Conservation (phyloP, 2,329 filamentous ascomycete genomes). For the Botrytis sinoallii region DNA sequence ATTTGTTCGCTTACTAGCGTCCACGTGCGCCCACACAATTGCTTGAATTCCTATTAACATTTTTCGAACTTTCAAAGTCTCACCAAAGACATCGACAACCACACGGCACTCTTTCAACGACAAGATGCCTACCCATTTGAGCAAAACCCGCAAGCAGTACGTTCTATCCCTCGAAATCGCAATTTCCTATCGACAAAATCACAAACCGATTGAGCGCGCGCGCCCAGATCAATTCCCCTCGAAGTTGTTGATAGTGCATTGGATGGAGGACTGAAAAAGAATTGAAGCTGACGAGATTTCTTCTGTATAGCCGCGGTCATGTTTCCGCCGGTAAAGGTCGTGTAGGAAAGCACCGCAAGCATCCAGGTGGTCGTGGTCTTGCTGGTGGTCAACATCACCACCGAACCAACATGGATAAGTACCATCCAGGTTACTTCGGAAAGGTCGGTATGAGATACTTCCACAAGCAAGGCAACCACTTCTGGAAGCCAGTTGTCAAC, state of each 20-base stretch:
- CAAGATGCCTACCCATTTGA: conserved; percentile 71
- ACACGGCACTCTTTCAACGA: conserved; percentile 39
- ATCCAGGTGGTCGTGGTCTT: conserved; percentile 76
- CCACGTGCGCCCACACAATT: conserved; percentile 9
- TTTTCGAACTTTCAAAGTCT: background rate
- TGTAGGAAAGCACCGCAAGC: conserved; percentile 98
- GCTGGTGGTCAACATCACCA: conserved; percentile 99
- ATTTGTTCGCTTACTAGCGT: conserved; percentile 18
- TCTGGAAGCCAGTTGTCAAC: conserved; percentile 99
- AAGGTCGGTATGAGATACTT: conserved; percentile 96
- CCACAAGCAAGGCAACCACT: conserved; percentile 93
- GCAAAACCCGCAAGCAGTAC: conserved; percentile 77
- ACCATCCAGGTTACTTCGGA: conserved; percentile 99
- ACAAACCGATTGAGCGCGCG: conserved; percentile 13
- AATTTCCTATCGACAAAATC: conserved; percentile 14
- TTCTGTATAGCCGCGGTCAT: conserved; percentile 76
- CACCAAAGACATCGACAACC: conserved; percentile 26
- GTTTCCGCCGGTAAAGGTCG: conserved; percentile 98
- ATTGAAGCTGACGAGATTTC: conserved; percentile 34
- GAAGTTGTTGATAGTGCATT: conserved; percentile 2
- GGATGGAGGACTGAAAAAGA: conserved; percentile 6
- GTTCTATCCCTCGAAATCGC: conserved; percentile 38
- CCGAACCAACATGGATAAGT: conserved; percentile 87
- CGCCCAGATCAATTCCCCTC: conserved; percentile 12
- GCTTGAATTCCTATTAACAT: conserved; percentile 3